phyloP scores from a whole-genome alignment of 164 flowering plant genomes.

The Hamamelis virginiana region DNA sequence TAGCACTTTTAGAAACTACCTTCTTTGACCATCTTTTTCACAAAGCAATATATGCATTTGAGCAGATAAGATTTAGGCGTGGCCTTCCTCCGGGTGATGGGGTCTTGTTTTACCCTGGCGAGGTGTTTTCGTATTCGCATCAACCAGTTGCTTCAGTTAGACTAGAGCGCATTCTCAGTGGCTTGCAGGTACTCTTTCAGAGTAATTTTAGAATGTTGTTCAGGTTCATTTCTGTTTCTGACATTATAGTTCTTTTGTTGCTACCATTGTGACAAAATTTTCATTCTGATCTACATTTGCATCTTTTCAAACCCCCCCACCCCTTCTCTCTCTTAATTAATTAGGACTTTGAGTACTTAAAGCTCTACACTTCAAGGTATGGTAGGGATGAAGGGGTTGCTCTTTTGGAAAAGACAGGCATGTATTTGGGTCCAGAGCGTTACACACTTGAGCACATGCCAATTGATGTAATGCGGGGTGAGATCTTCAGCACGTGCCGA shows the following conservation, averaged over 20 bases:
- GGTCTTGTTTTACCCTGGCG: slow-evolving; percentile 91
- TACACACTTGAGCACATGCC: slow-evolving; percentile 86
- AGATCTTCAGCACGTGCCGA: slow-evolving; percentile 69
- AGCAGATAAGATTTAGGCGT: slow-evolving; percentile 84
- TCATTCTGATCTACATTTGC: no score
- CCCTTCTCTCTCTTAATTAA: not conserved
- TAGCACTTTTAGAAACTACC: not conserved
- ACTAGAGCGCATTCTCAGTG: slow-evolving; percentile 86
- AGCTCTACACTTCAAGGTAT: slow-evolving; percentile 72
- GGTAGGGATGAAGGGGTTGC: slow-evolving; percentile 73
- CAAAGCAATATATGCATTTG: slow-evolving; percentile 1
- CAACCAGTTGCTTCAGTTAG: slow-evolving; percentile 88
- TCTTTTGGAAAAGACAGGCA: slow-evolving; percentile 82
- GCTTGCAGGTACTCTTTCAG: slow-evolving; percentile 68
- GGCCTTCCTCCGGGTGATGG: slow-evolving; percentile 99
- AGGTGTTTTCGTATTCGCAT: slow-evolving; percentile 75
- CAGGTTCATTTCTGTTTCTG: not conserved
- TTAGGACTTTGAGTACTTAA: slow-evolving; percentile 87
- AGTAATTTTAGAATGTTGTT: not conserved
- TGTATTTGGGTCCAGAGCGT: slow-evolving; percentile 84
- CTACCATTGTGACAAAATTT: no score
- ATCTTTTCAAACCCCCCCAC: not conserved
- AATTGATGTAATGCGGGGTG: slow-evolving; percentile 82
- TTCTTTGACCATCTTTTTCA: not conserved
- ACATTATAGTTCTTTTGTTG: not conserved